These are phyloP conservation scores for Fusarium longipes DNA, from an alignment of 2,329 filamentous ascomycete genomes.

Conservation along the genomic window DNA sequence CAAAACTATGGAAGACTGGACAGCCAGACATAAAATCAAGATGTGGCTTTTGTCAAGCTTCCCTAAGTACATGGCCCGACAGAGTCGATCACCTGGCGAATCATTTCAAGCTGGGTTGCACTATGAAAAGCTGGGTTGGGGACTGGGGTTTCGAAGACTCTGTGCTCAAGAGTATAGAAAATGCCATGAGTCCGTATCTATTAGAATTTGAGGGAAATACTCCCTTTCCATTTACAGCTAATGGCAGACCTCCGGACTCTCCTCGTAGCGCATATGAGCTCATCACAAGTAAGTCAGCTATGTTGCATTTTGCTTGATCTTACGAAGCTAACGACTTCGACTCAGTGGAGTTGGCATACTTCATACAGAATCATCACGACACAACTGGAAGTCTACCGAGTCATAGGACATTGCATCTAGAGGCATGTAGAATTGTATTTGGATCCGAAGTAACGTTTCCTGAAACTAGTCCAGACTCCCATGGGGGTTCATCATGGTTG, in stretches of 20 bases:
- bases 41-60: slow-evolving; percentile 56
- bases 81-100: slow-evolving; percentile 54
- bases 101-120: slow-evolving; percentile 55
- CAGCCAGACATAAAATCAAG: slow-evolving; percentile 52
- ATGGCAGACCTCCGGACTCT: slow-evolving; percentile 29
- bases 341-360: slow-evolving; percentile 40
- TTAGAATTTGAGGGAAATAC: slow-evolving; percentile 38
- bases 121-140: slow-evolving; percentile 57
- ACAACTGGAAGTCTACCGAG: slow-evolving; percentile 21
- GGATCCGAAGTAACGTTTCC: slow-evolving; percentile 36
- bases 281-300: no score
- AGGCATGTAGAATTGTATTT: slow-evolving; percentile 37
- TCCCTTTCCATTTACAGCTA: slow-evolving; percentile 33
- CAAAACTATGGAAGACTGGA: slow-evolving; percentile 51
- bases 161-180: slow-evolving; percentile 53
- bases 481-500: slow-evolving; percentile 22
- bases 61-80: slow-evolving; percentile 52
- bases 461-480: slow-evolving; percentile 5
- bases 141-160: slow-evolving; percentile 56
- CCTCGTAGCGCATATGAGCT: slow-evolving; percentile 40
- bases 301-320: no score
- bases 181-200: slow-evolving; percentile 54
- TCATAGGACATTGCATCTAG: slow-evolving; percentile 22
- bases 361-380: slow-evolving; percentile 33
- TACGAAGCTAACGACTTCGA: no score